Conservation (phyloP, 176 grass and related monocot species). For the Carex pumila region DNA sequence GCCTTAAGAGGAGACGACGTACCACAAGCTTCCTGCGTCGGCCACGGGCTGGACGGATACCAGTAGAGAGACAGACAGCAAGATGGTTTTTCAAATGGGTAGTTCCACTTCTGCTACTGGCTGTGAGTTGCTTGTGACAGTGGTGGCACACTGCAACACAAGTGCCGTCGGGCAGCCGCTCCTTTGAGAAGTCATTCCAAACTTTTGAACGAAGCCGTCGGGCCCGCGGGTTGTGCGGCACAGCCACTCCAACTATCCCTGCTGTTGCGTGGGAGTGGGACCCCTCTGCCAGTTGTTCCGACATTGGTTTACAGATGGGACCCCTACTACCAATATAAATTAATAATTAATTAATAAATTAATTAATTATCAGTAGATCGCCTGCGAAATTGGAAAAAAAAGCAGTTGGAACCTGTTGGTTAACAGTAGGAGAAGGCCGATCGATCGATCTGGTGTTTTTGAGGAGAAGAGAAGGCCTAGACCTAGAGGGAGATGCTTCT, state of each 20-base stretch:
- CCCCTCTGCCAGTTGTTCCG: conserved; percentile 11
- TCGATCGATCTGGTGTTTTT: too few species aligned
- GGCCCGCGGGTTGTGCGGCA: conserved; percentile 53
- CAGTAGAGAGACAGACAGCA: conserved; percentile 59
- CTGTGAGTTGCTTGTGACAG: conserved; percentile 98
- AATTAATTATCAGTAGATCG: background rate
- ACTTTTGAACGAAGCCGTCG: conserved; percentile 74
- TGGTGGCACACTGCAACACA: conserved; percentile 92
- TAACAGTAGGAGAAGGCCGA: too few species aligned
- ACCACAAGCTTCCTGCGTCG: conserved; percentile 77
- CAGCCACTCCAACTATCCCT: background rate
- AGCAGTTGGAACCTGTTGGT: background rate
- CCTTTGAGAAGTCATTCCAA: conserved; percentile 98
- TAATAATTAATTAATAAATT: too few species aligned
- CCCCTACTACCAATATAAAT: background rate
- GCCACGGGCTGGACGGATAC: conserved; percentile 30
- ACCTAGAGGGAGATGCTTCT: background rate
- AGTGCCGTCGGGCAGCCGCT: conserved; percentile 61
- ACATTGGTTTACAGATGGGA: background rate
- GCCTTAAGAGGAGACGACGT: conserved; percentile 49
- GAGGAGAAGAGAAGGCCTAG: too few species aligned
- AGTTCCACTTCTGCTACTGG: conserved; percentile 88
- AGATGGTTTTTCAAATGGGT: conserved; percentile 93
- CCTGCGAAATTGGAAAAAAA: background rate
- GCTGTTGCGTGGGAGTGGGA: background rate